Base-by-base conservation (phyloP, 176 grass and related monocot species). In the Carex kokanica region DNA sequence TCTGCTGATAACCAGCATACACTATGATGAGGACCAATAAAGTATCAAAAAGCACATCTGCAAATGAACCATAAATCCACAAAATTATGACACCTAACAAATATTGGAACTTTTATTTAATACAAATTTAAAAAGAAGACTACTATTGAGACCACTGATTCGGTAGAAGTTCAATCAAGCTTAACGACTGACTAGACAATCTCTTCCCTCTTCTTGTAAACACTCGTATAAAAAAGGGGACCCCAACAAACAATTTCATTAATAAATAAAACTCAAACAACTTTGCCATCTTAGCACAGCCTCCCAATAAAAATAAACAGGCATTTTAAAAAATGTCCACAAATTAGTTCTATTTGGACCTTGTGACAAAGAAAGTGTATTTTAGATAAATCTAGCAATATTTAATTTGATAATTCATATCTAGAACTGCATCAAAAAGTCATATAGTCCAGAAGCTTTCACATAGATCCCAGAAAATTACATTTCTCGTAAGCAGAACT, bases 201-300 rank as follows among this genome's bases (percentile, higher is more conserved):
- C 72, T 53, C 47, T 75, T 27, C 45, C 13, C 72, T 25, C 21
- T 25, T 49, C 11, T 74, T 24, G 27, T 53, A 29, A 53, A 13
- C 72, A 75, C 72, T 17, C 24, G 47, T 75, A 75, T n/a, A 55
- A 13, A 11, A 75, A 77, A 77, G 73, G 2, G 47, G 5, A 77
- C 23, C 31, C 21, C 5, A 15, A 71, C 13, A 55, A 8, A 55
- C 49, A 54, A 74, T 74, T 53, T 74, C 4, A 74, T 52, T 0
- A 52, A 74, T 67, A 8, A 52, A 25, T 27, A 74, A 74, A 74
- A 4, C 69, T 20, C 43, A 74, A 12, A 51, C 43, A 51, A 8
- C 15, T n/a, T 61, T 61, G 20, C 20, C 36, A 70, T 70, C 16
- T 43, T 41, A 70, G 16, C 36, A 70, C 17, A 41, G 36, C 66